Conservation (phyloP, 805 yeast species). For the Spathaspora passalidarum region DNA sequence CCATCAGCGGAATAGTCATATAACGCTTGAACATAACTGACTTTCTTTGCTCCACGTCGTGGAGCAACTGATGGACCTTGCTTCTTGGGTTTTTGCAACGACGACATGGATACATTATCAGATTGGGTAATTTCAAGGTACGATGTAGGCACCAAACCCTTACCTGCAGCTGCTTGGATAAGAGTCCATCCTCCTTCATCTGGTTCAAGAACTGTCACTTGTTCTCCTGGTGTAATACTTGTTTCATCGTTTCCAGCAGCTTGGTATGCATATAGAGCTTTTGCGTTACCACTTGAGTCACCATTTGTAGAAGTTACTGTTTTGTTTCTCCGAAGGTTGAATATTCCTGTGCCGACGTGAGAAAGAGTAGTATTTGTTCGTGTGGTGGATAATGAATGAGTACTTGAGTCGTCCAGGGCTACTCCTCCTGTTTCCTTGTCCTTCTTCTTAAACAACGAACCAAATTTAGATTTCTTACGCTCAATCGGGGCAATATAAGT, state of each 20-base stretch:
- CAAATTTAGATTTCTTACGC: slow-evolving; percentile 55
- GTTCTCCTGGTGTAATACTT: slow-evolving; percentile 57
- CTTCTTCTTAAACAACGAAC: slow-evolving; percentile 43
- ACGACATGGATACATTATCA: slow-evolving; percentile 8
- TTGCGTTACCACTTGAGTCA: slow-evolving; percentile 9
- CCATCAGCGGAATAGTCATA: slow-evolving; percentile 79
- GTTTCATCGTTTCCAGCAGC: slow-evolving; percentile 78
- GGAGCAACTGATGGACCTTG: slow-evolving; percentile 83
- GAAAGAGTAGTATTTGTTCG: slow-evolving; percentile 26
- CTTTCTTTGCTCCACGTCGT: slow-evolving; percentile 64
- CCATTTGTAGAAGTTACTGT: slow-evolving; percentile 16
- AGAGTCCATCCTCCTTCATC: slow-evolving; percentile 96
- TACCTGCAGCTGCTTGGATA: slow-evolving; percentile 43
- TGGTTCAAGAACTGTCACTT: slow-evolving; percentile 50
- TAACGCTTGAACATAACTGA: slow-evolving; percentile 62
- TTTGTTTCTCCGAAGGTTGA: slow-evolving; percentile 35
- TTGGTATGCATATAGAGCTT: slow-evolving; percentile 63
- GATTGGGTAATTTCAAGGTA: slow-evolving; percentile 52
- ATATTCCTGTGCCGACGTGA: slow-evolving; percentile 29
- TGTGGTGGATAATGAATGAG: slow-evolving; percentile 34
- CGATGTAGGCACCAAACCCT: slow-evolving; percentile 83
- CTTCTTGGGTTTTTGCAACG: slow-evolving; percentile 25
- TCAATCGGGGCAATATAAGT: slow-evolving; percentile 51
- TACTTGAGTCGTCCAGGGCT: slow-evolving; percentile 12
- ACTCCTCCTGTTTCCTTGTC: slow-evolving; percentile 2